Evolutionary conservation across 176 grass and related monocot species (phyloP).

Genomic region (Triticum monococcum): DNA sequence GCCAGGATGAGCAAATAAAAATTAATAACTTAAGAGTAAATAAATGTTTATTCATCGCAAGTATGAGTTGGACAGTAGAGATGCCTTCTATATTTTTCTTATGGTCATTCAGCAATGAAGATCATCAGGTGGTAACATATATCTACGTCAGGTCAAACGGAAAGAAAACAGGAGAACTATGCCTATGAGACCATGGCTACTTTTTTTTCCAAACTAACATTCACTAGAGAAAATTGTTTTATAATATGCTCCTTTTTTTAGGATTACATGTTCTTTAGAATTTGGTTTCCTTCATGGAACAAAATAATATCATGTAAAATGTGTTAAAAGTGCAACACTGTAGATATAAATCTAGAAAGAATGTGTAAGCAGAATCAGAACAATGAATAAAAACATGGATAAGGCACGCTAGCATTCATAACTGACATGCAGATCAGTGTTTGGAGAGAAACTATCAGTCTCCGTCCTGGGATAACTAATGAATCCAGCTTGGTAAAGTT

Average conservation of each 20-base stretch:
- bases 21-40: neutral
- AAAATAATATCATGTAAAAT: slow-evolving; percentile 17
- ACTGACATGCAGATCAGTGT: slow-evolving; percentile 86
- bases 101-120: slow-evolving; percentile 1
- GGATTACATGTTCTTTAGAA: slow-evolving; percentile 5
- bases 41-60: neutral
- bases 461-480: slow-evolving; percentile 98
- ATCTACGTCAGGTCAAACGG: neutral
- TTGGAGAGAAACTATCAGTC: slow-evolving; percentile 91
- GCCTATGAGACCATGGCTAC: neutral
- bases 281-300: neutral
- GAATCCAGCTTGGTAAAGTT: slow-evolving; percentile 90
- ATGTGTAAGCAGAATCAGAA: slow-evolving; percentile 9
- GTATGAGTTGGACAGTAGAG: neutral
- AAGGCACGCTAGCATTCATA: slow-evolving; percentile 10
- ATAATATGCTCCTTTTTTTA: slow-evolving; percentile 13
- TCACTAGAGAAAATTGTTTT: neutral
- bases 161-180: slow-evolving; percentile 14
- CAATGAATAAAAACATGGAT: slow-evolving; percentile 20
- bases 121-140: slow-evolving; percentile 20
- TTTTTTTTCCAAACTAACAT: neutral
- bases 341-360: neutral
- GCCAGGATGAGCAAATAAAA: neutral
- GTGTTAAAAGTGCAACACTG: neutral
- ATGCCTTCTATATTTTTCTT: slow-evolving; percentile 6